Base-by-base conservation (phyloP, 2,329 filamentous ascomycete genomes). In the Fusarium verrucosum region DNA sequence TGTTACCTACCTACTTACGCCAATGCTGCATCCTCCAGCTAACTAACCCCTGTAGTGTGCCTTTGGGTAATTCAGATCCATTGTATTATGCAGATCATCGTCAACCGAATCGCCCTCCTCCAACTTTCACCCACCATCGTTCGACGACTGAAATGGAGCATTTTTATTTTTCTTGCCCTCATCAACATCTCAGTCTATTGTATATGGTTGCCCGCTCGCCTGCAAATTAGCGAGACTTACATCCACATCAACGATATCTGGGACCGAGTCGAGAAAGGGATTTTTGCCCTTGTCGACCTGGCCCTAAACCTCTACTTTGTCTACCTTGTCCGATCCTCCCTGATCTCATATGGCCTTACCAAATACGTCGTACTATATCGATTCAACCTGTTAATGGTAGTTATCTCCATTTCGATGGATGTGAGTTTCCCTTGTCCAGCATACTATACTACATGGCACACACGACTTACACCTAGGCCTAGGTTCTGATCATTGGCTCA, bases 11-110 rank as follows among this genome's bases (percentile, higher is more conserved):
- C 3, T 3, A n/a, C n/a, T 40, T 14, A 10, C 7, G 9, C 5
- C 23, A 17, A 10, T 10, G 5, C 28, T 13, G 62, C 53, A 17
- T 16, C 42, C 14, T n/a, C 13, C 7, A 28, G 22, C 57, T 71
- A 58, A 43, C 57, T 71, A 58, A 43, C 72, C 17, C 22, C 47
- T 53, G 45, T 56, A 80, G 69, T 73, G 22, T 41, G 70, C 28
- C 62, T 73, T 13, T 73, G 72, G 72, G 62, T 65, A 25, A 75
- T 82, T 19, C 80, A 83, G 62, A 66, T 73, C 4, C 72, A 74
- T 45, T 76, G 81, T 22, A 73, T 84, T 3, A 79, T 83, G 73
- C 81, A 83, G 68, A 84, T 84, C 53, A 83, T 84, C 68, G 79
- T 83, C 66, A 84, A 83, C 59, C 79, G 82, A 32, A 79, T 83